Evolutionary conservation across 2,329 filamentous ascomycete species (phyloP), one percentile per base, ranked within the genome.

Genomic region (Aspergillus sp.): DNA sequence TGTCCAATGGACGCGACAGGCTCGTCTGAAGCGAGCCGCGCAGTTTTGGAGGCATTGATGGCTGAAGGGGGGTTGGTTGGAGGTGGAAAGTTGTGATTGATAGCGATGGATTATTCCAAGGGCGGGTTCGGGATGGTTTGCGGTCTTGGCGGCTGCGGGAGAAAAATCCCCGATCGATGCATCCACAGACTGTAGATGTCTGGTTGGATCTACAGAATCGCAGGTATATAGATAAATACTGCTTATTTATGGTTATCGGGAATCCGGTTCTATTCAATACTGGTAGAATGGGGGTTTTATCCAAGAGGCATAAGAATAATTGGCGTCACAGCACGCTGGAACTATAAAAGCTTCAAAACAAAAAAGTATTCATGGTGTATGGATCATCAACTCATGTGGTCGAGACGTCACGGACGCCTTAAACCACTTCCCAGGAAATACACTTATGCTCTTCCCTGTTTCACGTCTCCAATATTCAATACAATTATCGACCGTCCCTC

Each of bases 1-100:
- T 50, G 33, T 57, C 57, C 42, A 57, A 42, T n/a, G 58, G 44
- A 41, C 56, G 58, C 46, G 53, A 51, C 38, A 68, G 52, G 59
- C 61, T 63, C 58, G 55, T 61, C 35, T 59, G 33, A 42, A 69
- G 58, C 49, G 62, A 53, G 45, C 59, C 55, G 54, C 63, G 61
- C 43, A 68, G 48, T 60, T 62, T 68, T 41, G 62, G 54, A 47
- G 67, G 65, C 67, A 70, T 70, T 65, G 56, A 46, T 40, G 39
- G 12, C 36, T 33, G 27, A 26, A 35, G 31, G 37, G 36, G 37
- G 40, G 47, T 49, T 43, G 42, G 38, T 46, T 40, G 44, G 46
- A 45, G 38, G 45, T 38, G 47, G 45, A 38, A 49, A 48, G 47
- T 31, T 28, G 30, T 33, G 19, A 19, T 19, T 19, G 19, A 19